A percentile compares a stretch with the other conserved stretches of the same genome.
These are phyloP conservation scores for Trichoderma sp. DNA, from an alignment of 2,329 filamentous ascomycete genomes.

Conservation along the genomic window DNA sequence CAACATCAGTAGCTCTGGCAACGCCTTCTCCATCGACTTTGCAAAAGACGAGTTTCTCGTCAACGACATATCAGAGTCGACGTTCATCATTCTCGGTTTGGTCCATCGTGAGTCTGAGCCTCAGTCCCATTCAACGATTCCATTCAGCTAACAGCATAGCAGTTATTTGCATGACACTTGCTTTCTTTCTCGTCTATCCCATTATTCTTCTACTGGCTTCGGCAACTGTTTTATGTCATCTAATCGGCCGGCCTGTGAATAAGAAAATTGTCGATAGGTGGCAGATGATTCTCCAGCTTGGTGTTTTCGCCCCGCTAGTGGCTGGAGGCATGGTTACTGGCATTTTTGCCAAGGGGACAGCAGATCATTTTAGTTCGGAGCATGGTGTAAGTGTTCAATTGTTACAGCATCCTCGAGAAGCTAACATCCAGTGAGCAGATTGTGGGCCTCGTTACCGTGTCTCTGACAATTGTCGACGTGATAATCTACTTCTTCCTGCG, in stretches of 20 bases:
- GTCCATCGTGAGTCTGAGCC: not conserved
- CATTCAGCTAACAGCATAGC: not conserved
- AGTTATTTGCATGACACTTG: not conserved
- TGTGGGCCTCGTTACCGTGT: not conserved
- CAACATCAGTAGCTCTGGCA: not conserved
- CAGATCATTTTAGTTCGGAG: not conserved
- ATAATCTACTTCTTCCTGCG: not conserved
- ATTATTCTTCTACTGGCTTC: not conserved
- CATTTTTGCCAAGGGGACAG: not conserved
- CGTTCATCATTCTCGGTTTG: not conserved
- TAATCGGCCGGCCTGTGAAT: not conserved
- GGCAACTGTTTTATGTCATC: not conserved
- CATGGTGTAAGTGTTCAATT: not conserved
- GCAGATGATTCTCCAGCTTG: not conserved
- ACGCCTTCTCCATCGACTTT: not conserved
- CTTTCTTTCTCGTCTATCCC: not conserved
- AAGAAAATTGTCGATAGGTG: not conserved
- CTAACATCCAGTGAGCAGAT: not conserved
- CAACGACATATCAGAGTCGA: not conserved
- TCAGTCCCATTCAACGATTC: not conserved
- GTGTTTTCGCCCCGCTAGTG: not conserved
- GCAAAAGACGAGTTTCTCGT: not conserved
- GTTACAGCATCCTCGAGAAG: not conserved
- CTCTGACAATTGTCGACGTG: not conserved
- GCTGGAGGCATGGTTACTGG: not conserved